Base-by-base conservation (phyloP, 768 basidiomycete genomes). In the Russula sp. region DNA sequence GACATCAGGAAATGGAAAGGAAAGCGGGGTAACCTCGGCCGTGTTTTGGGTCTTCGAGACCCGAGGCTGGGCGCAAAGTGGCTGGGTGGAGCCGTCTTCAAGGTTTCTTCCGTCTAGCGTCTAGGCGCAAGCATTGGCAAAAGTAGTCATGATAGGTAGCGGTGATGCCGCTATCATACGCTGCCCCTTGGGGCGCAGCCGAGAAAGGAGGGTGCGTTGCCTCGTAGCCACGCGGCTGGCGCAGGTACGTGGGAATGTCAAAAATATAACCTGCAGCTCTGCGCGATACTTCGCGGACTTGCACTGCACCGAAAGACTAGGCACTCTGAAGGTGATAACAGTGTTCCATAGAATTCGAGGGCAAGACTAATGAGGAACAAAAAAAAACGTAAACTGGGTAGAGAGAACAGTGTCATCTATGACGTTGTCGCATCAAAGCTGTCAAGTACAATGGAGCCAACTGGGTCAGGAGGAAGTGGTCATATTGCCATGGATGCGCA, bases 351-450 rank as follows among this genome's bases (percentile, higher is more conserved):
- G 44, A 31, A 54, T 11, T 42, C 27, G 32, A 18, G 11, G 42
- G 16, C 16, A 5, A 20, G 16, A 27, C 16, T 2, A 44, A 20
- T 49, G 40, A 22, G 27, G n/a, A 27, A 34, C 0, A 31, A 8
- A 32, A 22, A 37, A 37, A 40, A 50, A 27, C 49, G 52, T 62
- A 62, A 62, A 62, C 52, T 62, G 52, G 34, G 49, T 37, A 44
- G 31, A 51, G 59, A 8, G 48, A 18, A 27, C 10, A 55, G 16
- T 13, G 56, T 45, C 59, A 48, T 61, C 60, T 55, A 55, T 47
- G 60, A 45, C 37, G 51, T 61, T 32, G 34, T 54, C 42, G 34
- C 45, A 34, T 48, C 44, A 47, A 57, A 52, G 31, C 22, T 20
- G 13, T 53, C 57, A 49, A 13, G 62, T 59, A 59, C 58, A 59